Base-by-base conservation (phyloP, 768 basidiomycete species). In the Hysterangium stoloniferum region DNA sequence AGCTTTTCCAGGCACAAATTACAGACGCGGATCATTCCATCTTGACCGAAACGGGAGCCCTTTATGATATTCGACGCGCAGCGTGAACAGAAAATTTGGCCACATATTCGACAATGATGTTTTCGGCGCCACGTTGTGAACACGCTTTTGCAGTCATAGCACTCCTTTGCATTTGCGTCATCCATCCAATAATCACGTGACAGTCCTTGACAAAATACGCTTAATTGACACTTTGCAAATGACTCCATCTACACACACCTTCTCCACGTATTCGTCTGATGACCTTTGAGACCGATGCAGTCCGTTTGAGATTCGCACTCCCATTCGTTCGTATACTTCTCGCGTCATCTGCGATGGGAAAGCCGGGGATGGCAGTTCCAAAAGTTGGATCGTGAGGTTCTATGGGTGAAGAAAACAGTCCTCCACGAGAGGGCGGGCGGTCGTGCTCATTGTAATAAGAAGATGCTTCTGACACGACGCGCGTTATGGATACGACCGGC, bases 111-210 rank as follows among this genome's bases (percentile, higher is more conserved):
- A 68, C 96, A 99, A 63, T 99, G 96, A 60, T 99, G 96, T 65
- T 94, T 96, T 56, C 96, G 72, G 46, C 94, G 70, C 90, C 91
- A 97, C 2, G 93, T 79, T 0, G 91, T 90, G 68, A 99, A 99
- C 43, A 87, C 74, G 56, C 87, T 89, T 65, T 91, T 90, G 71
- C 93, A 96, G 65, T 94, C 93, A 62, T 91, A 95, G 61, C 93
- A 95, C 60, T 96, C 92, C 62, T 86, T 96, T 59, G 89, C 90
- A 49, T 87, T 86, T 60, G 91, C 91, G 61, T 97, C 94, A 54
- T 92, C 89, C 93, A 98, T 97, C 96, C 96, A 99, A 62, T 97
- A 97, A 61, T 96, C 90, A 56, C 84, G 80, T 20, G 89, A 90
- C 17, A 95, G 62, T n/a, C 88, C 89, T 90, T 45, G 29, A 12